Conservation (phyloP, 2,329 filamentous ascomycete species). For the Hypoxylon sp. region DNA sequence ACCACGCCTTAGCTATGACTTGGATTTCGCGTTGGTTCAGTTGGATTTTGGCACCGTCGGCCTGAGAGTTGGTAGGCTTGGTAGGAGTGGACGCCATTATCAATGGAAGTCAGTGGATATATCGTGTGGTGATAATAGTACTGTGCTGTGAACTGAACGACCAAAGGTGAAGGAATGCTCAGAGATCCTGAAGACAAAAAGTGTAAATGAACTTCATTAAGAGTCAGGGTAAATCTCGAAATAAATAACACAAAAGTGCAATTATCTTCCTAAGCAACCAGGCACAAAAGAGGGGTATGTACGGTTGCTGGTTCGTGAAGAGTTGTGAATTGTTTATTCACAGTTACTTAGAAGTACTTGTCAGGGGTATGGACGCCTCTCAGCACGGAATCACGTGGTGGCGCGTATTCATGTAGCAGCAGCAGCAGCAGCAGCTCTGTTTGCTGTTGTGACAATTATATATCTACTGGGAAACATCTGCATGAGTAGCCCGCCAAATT, state of each 20-base stretch:
- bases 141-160: background rate
- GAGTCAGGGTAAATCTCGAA: background rate
- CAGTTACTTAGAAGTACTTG: constrained; percentile 3
- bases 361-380: background rate
- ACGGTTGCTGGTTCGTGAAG: background rate
- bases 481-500: background rate
- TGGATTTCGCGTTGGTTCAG: constrained; percentile 32
- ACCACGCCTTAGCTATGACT: constrained; percentile 33
- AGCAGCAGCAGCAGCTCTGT: background rate
- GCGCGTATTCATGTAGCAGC: background rate
- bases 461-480: background rate
- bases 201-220: background rate
- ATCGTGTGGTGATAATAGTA: background rate
- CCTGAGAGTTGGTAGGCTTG: constrained; percentile 23
- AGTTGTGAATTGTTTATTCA: constrained; percentile 9
- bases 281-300: background rate
- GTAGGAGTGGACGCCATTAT: constrained; percentile 20
- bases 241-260: background rate
- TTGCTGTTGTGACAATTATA: background rate
- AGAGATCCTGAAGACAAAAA: background rate
- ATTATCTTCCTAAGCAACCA: background rate
- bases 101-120: background rate
- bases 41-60: constrained; percentile 1
- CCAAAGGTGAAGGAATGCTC: no score
- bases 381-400: constrained; percentile 1